Base-by-base conservation (phyloP, 805 yeast genomes). In the Hanseniaspora hatyaiensis region DNA sequence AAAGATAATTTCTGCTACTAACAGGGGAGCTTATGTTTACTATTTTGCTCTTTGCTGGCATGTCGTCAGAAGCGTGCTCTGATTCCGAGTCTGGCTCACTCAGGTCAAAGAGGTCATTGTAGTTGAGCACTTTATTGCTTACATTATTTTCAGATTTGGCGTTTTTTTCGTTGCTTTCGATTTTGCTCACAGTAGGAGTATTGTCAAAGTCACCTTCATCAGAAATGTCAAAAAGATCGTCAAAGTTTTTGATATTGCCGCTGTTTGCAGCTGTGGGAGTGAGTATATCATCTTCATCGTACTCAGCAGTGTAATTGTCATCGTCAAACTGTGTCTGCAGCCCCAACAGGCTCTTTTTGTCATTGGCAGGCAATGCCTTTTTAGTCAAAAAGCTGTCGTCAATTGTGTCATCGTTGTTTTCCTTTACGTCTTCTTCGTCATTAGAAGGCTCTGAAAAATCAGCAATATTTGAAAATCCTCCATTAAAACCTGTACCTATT, bases 61-160 rank as follows among this genome's bases (percentile, higher is more conserved):
- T n/a, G n/a, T n/a, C n/a, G n/a, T n/a, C n/a, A n/a, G n/a, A n/a
- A n/a, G n/a, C n/a, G 15, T 50, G 47, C 5, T 49, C 52, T 1
- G 52, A 59, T 2, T 55, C 60, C 28, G 55, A 42, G n/a, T 51
- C 51, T 15, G 52, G 45, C 11, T 52, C 54, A 32, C 51, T 42
- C 6, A 52, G 28, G 20, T 51, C 46, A 37, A 49, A 52, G 3
- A 52, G 36, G 16, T 52, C 53, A 13, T 44, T 42, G 24, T 52
- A 52, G 19, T 41, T 40, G 15, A 22, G 37, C 6, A 51, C n/a
- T 3, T 41, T 33, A 5, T 33, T 6, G 4, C 6, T 16, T 8
- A 3, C 18, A 6, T 24, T 15, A 2, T 8, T 12, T 15, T 24
- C 32, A 5, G 4, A 15, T 28, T 23, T 36, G 26, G 30, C 44